Evolutionary conservation across 2,329 filamentous ascomycete species (phyloP), one percentile per base, ranked within the genome.

Genomic region (Penicillium decumbens): DNA sequence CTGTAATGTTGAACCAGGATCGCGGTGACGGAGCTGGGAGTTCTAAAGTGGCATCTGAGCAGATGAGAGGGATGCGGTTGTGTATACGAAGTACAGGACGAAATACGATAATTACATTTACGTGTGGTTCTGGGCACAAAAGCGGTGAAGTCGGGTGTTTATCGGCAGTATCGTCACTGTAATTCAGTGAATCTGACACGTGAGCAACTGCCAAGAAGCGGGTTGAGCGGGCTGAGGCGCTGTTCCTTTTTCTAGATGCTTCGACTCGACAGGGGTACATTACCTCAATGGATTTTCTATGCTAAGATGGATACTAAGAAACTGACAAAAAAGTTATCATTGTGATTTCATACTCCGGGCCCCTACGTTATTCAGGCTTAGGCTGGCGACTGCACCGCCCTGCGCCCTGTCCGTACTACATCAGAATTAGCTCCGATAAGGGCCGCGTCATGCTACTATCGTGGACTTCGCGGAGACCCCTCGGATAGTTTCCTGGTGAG

Each of bases 401-500:
- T 50, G 53, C 52, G 53, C 55, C 38, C 43, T 29, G 23, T 33
- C 37, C 35, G 37, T 32, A 47, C 32, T 48, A 48, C 43, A 56
- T 54, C 51, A 23, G 20, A 32, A 23, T 8, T 4, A 18, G 20
- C 33, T 23, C 13, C 6, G 32, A 12, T 37, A 6, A 37, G 4
- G 20, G 20, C 20, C 3, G 20, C 4, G 20, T 12, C 18, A 8
- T 9, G n/a, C 6, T 25, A 23, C 25, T 8, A 3, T 7, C 7
- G 6, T 40, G 12, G 13, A 35, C 24, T 6, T 39, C 33, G 39
- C 47, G 9, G 56, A 50, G 29, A 27, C 23, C 85, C 82, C 61
- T 91, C 87, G 33, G 79, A 75, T 30, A 93, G 82, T 50, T 78
- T 77, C 43, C 78, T 75, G 9, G 89, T 85, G 64, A 92, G 80